phyloP scores from a whole-genome alignment of 164 flowering plant genomes.

The Vitis labrusca region DNA sequence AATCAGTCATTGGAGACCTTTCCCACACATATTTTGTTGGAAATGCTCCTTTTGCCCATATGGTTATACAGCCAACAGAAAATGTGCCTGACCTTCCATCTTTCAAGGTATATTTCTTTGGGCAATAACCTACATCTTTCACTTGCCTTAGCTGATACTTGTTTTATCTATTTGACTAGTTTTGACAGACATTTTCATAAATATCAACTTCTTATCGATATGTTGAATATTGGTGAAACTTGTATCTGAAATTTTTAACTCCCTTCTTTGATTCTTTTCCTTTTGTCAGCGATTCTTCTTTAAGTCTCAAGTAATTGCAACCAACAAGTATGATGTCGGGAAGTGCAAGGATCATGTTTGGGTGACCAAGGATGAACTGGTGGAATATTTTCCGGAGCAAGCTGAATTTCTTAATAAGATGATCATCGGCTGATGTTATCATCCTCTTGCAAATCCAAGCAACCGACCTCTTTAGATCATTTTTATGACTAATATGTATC shows the following conservation, averaged over 20 bases:
- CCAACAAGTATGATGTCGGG: conserved; percentile 52
- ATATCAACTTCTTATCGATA: too few relatives aligned
- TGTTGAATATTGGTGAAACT: background rate
- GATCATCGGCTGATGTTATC: conserved; percentile 67
- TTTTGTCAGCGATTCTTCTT: conserved; percentile 80
- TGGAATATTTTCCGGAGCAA: conserved; percentile 85
- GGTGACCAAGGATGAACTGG: conserved; percentile 92
- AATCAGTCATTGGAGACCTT: conserved; percentile 85
- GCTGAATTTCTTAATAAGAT: conserved; percentile 73
- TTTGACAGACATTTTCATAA: too few relatives aligned
- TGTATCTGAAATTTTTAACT: background rate
- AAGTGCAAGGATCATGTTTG: conserved; percentile 85
- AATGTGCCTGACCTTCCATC: conserved; percentile 29
- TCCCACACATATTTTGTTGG: conserved; percentile 92
- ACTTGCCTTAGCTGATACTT: too few relatives aligned
- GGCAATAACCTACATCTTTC: too few relatives aligned
- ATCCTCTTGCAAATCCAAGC: background rate
- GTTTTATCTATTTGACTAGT: too few relatives aligned
- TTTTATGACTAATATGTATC: too few relatives aligned
- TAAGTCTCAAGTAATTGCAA: conserved; percentile 88
- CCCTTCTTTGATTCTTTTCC: background rate
- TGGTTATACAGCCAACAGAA: conserved; percentile 53
- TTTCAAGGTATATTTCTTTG: conserved; percentile 57
- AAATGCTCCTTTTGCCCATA: conserved; percentile 94
- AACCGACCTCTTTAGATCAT: too few relatives aligned